phyloP scores from a whole-genome alignment of 345 rosid species.

The Arabidopsis thaliana region DNA sequence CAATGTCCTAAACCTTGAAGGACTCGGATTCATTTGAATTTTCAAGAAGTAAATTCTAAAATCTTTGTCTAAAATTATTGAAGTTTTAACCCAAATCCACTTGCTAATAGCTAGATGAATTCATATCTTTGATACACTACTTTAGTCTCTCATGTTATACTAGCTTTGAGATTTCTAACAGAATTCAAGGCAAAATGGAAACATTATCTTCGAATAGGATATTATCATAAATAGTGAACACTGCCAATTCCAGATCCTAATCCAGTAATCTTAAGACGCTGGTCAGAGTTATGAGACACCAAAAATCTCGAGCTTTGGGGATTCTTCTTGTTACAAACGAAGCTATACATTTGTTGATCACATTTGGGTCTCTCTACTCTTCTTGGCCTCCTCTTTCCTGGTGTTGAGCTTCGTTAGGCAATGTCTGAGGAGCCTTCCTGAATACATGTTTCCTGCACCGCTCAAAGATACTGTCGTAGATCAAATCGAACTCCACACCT shows the following conservation, averaged over 20 bases:
- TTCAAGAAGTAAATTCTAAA: too few relatives aligned
- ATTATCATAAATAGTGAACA: not conserved
- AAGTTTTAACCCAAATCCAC: too few relatives aligned
- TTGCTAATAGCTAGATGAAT: not conserved
- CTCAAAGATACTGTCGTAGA: slow-evolving; percentile 92
- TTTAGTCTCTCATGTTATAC: not conserved
- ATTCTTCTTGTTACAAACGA: slow-evolving; percentile 6
- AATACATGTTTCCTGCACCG: slow-evolving; percentile 88
- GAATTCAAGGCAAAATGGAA: not conserved
- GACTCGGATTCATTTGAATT: too few relatives aligned
- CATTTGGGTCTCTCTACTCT: slow-evolving; percentile 6
- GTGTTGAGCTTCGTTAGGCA: slow-evolving; percentile 57
- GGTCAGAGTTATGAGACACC: not conserved
- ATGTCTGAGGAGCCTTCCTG: slow-evolving; percentile 59
- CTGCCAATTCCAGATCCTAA: slow-evolving; percentile 9
- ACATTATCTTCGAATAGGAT: not conserved
- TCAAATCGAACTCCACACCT: slow-evolving; percentile 83
- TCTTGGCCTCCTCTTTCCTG: slow-evolving; percentile 15
- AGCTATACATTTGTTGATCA: slow-evolving; percentile 29
- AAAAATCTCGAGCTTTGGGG: not conserved
- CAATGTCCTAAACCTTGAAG: too few relatives aligned
- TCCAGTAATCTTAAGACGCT: not conserved
- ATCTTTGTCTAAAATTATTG: too few relatives aligned
- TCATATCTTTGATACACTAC: not conserved
- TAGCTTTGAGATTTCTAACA: not conserved